Conservation (phyloP, 192 early-diverging fungal genomes). For the Kappamyces sp. region DNA sequence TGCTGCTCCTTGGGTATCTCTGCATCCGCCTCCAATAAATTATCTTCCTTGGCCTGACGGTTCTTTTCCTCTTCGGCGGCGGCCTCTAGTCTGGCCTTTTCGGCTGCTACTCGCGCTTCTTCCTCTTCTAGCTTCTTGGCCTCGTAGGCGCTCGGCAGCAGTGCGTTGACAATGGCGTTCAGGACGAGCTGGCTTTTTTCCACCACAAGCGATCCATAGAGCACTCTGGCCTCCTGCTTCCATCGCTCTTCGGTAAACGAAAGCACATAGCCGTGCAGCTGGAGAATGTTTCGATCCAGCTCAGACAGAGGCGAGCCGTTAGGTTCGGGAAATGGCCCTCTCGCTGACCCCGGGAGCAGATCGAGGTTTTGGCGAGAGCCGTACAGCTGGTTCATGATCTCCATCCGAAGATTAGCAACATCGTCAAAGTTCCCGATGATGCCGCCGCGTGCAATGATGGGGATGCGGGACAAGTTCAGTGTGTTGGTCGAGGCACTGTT, state of each 20-base stretch:
- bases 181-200: slow-evolving; percentile 55
- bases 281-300: slow-evolving; percentile 26
- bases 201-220: slow-evolving; percentile 59
- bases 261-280: slow-evolving; percentile 65
- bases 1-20: slow-evolving; percentile 2
- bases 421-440: too few relatives aligned
- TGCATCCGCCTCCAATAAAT: slow-evolving; percentile 27
- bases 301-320: slow-evolving; percentile 3
- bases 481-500: neutral
- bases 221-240: slow-evolving; percentile 79
- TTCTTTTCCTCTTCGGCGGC: neutral
- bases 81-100: neutral
- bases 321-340: too few relatives aligned
- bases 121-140: slow-evolving; percentile 25
- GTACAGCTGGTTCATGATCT: too few relatives aligned
- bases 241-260: slow-evolving; percentile 72
- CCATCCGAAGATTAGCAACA: too few relatives aligned
- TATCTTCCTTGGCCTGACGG: slow-evolving; percentile 14
- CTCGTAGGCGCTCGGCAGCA: slow-evolving; percentile 53
- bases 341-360: too few relatives aligned
- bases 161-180: slow-evolving; percentile 59
- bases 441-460: too few relatives aligned
- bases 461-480: too few relatives aligned
- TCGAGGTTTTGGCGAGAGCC: too few relatives aligned
- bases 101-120: slow-evolving; percentile 13